A percentile compares a stretch with the other conserved stretches of the same genome.
Evolutionary conservation across 306 rosid species (phyloP).

Genomic region (Fragaria ananassa): DNA sequence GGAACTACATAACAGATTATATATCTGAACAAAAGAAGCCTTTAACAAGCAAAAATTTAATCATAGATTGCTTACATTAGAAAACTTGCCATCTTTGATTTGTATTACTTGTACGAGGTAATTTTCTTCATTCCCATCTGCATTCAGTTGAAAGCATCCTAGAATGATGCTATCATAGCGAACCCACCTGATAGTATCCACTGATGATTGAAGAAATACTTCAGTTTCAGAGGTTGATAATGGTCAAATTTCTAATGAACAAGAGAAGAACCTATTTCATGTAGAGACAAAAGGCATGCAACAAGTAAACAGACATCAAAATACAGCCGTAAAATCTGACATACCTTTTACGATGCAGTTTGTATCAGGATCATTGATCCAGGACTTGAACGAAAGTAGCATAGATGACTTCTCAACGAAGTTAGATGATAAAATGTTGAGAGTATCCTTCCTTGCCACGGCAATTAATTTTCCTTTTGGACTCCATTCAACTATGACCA

Average conservation of each 20-base stretch:
- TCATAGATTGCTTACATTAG: slow-evolving; percentile 48
- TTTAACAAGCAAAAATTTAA: background rate
- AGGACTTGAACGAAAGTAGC: slow-evolving; percentile 41
- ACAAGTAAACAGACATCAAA: background rate
- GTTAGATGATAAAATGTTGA: slow-evolving; percentile 60
- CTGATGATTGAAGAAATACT: slow-evolving; percentile 47
- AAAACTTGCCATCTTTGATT: slow-evolving; percentile 61
- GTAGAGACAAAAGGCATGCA: background rate
- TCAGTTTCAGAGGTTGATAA: slow-evolving; percentile 26
- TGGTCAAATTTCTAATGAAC: slow-evolving; percentile 11
- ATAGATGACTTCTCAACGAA: slow-evolving; percentile 59
- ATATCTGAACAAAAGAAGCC: background rate
- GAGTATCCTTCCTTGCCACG: slow-evolving; percentile 58
- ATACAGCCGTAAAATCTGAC: background rate
- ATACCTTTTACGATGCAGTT: slow-evolving; percentile 54
- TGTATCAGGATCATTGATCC: slow-evolving; percentile 42
- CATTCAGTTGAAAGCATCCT: slow-evolving; percentile 79
- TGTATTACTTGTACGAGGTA: slow-evolving; percentile 73
- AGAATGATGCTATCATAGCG: slow-evolving; percentile 75
- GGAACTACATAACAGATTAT: background rate
- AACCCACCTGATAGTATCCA: slow-evolving; percentile 86
- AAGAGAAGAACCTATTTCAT: background rate
- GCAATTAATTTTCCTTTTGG: slow-evolving; percentile 61
- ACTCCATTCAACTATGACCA: slow-evolving; percentile 72
- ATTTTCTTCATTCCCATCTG: slow-evolving; percentile 67